Base-by-base conservation (phyloP, 1,139 yeast species). In the Ogataea hybrid region DNA sequence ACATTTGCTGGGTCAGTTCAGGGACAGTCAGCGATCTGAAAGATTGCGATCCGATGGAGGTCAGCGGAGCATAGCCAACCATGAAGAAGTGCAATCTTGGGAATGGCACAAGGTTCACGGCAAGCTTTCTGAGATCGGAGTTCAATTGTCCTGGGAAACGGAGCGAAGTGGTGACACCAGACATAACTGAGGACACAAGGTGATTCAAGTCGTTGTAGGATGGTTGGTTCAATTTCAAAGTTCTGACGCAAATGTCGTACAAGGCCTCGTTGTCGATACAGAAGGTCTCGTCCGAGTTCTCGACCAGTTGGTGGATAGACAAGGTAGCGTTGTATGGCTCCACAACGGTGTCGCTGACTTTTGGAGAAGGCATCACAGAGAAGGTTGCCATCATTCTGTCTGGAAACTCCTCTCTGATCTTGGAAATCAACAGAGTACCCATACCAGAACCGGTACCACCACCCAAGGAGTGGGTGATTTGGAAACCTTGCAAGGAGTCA, bases 401-500 rank as follows among this genome's bases (percentile, higher is more conserved):
- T 39, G 95, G 89, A 58, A 81, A 87, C 65, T 87, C 95, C 64
- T 87, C 95, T 66, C 89, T 79, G 59, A 86, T 83, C 61, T 81
- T 82, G 45, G 88, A 78, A 56, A 86, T 79, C 59, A 86, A 74
- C 55, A 87, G 68, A 34, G 96, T 86, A 61, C 96, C 96, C 90
- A 88, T 82, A 68, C 96, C 96, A 27, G 95, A 86, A 61, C 96
- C 96, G 42, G 96, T 88, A 73, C 96, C 96, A 68, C 96, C 96
- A 67, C 96, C 96, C 50, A 88, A 76, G 32, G 96, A 88, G 67
- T 88, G 96, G 42, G 96, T 80, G 61, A 88, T 83, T 70, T 87
- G 96, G 79, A 88, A 88, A 56, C 96, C 96, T 70, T 88, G 96
- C 57, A 88, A 75, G 49, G 95, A 83, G 65, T 88, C 96, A 66